Base-by-base conservation (phyloP, 148 eudicot species). In the Fagopyrum tataricum region DNA sequence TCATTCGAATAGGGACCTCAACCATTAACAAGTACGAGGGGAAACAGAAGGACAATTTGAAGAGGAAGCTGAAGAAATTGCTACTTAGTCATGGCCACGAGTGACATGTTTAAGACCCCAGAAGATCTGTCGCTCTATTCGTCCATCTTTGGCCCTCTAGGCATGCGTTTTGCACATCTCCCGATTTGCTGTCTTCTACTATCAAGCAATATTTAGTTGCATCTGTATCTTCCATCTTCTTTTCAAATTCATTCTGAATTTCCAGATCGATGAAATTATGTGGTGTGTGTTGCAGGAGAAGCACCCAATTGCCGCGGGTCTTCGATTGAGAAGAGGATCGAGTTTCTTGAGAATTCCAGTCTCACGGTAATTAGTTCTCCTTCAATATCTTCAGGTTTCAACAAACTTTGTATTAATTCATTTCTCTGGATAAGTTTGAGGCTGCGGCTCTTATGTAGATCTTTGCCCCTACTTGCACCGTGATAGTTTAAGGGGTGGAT, bases 241-340 rank as follows among this genome's bases (percentile, higher is more conserved):
- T 40, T 44, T 66, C 44, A 1, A 53, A 17, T 80, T 51, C 56
- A 68, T 8, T 59, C 26, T 59, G 41, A 40, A 59, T 24, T 12
- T 26, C 9, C 4, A 2, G 20, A 17, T 71, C 73, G 72, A 41
- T 7, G 23, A 61, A 42, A 44, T 74, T 14, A 7, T 15, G 61
- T 7, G 55, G 67, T 5, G 17, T 70, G 72, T 52, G 43, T 74
- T 80, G 83, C 84, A 88, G 95, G 88, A 53, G 87, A 84, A 37
- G 73, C 77, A 67, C 82, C 49, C 41, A 85, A 84, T 79, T 80
- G 97, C 14, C 81, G 96, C 40, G 93, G 91, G 21, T 43, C 80
- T 10, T 77, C 84, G 67, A 81, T 94, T 72, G 98, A 94, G 88
- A 89, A 85, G 74, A 94, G 87, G 89, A 91, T 94, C 21, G 97